Evolutionary conservation across 129 eudicot genomes (phyloP).

Genomic region (carrot (Daucus carota)): DH1_v3.0 NC_030388.2:26726501-26727000

Average conservation of each 20-base stretch:
- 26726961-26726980: slow-evolving; percentile 22
- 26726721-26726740: slow-evolving; percentile 7
- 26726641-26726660: slow-evolving; percentile 5
- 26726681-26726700: slow-evolving; percentile 8
- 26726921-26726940: slow-evolving; percentile 10
- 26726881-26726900: slow-evolving; percentile 13
- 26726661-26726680: neutral
- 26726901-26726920: slow-evolving; percentile 18
- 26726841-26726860: slow-evolving; percentile 1
- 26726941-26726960: slow-evolving; percentile 9
- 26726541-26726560: neutral
- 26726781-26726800: slow-evolving; percentile 15
- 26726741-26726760: slow-evolving; percentile 2
- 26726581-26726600: neutral
- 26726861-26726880: slow-evolving; percentile 10
- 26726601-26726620: neutral
- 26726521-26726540: neutral
- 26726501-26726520: neutral
- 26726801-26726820: neutral
- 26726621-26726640: neutral
- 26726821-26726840: slow-evolving; percentile 1
- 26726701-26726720: slow-evolving; percentile 8
- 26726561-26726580: neutral
- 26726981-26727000: slow-evolving; percentile 21
- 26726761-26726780: slow-evolving; percentile 16